A percentile compares a stretch with the other conserved stretches of the same genome.
phyloP scores from a whole-genome alignment of 2,329 filamentous ascomycete species.

The Ceratocystis albifundus region DNA sequence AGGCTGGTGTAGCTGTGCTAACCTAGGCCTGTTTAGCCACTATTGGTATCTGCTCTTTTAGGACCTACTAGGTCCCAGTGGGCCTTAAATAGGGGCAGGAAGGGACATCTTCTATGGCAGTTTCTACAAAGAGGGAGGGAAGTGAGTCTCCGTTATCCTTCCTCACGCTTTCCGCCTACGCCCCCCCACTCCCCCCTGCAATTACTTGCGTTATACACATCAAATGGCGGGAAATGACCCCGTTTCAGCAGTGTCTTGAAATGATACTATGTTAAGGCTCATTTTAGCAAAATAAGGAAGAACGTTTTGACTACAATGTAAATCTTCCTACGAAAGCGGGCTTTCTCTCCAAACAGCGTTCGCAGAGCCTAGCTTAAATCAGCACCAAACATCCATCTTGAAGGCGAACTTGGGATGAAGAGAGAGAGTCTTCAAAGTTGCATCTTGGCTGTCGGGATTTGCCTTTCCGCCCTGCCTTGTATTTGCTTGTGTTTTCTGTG shows the following conservation, averaged over 20 bases:
- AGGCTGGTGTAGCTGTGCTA: background rate
- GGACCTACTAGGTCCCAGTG: background rate
- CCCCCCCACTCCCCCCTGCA: background rate
- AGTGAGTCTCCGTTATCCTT: background rate
- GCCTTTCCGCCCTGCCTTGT: background rate
- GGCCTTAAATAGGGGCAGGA: background rate
- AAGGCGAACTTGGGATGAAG: constrained; percentile 5
- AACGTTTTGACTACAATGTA: background rate
- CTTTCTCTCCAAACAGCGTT: background rate
- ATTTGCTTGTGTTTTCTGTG: background rate
- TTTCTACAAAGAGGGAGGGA: background rate
- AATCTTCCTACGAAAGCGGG: background rate
- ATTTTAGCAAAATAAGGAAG: constrained; percentile 8
- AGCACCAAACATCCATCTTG: background rate
- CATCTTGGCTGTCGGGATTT: background rate
- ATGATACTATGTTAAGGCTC: constrained; percentile 10
- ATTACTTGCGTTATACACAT: background rate
- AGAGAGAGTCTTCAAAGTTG: background rate
- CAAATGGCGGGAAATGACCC: background rate
- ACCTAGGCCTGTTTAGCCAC: background rate
- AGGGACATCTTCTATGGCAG: background rate
- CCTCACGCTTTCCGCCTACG: no score
- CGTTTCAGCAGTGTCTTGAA: constrained; percentile 11
- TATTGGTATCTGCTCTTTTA: background rate
- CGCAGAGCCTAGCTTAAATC: background rate